phyloP scores from a whole-genome alignment of 805 yeast species.

The Cyberlindnera sargentensis region DNA sequence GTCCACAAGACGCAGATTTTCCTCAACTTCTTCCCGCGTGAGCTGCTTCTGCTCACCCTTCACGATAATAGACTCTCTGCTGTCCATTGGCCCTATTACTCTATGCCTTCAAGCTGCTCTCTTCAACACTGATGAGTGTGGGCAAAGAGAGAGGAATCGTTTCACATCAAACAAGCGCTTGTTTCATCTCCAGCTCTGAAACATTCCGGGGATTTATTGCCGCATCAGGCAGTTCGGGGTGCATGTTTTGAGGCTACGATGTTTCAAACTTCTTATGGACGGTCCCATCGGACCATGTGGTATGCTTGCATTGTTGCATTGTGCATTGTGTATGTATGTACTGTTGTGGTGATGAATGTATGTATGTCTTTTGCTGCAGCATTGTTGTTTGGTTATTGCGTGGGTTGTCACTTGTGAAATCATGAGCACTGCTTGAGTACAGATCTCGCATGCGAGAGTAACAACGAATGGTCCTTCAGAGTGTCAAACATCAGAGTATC shows the following conservation, averaged over 20 bases:
- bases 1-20: conserved; percentile 56
- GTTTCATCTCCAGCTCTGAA: conserved; percentile 7
- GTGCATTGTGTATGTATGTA: too few species aligned
- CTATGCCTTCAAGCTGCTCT: too few species aligned
- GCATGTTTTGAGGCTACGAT: conserved; percentile 1
- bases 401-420: neutral
- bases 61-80: too few species aligned
- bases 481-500: conserved; percentile 1
- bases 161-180: neutral
- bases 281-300: too few species aligned
- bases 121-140: too few species aligned
- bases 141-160: neutral
- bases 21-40: conserved; percentile 30
- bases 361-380: neutral
- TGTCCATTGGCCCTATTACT: too few species aligned
- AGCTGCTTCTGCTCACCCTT: neutral
- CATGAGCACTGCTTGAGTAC: conserved; percentile 6
- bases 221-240: neutral
- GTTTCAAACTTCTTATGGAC: neutral
- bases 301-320: too few species aligned
- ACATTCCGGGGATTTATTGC: conserved; percentile 11
- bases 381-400: neutral
- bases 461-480: conserved; percentile 5
- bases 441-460: conserved; percentile 14
- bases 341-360: neutral